Percentiles rank a stretch among this genome's conserved stretches.
Conservation (phyloP, 371 early-diverging fungal genomes). For the Funneliformis caledonium region DNA sequence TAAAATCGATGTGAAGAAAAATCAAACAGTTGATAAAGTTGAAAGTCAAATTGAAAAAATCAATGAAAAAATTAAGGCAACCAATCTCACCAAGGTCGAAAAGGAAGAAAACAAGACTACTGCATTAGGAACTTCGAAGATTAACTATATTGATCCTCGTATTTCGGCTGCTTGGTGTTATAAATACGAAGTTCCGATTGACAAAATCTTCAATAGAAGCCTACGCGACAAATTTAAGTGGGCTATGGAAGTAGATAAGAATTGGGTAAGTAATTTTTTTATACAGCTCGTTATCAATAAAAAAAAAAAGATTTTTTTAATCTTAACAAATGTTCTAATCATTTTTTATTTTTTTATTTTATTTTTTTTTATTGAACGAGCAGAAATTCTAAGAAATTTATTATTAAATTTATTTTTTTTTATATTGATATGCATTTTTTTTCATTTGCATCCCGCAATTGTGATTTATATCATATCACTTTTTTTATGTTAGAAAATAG, state of each 20-base stretch:
- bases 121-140: constrained; percentile 96
- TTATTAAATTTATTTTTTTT: not conserved
- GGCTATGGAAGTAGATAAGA: constrained; percentile 75
- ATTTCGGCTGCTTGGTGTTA: constrained; percentile 95
- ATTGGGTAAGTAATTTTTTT: constrained; percentile 56
- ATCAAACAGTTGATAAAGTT: constrained; percentile 63
- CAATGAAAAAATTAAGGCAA: constrained; percentile 68
- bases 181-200: constrained; percentile 84
- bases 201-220: constrained; percentile 91
- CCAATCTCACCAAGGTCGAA: constrained; percentile 72
- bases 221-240: constrained; percentile 95
- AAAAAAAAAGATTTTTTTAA: not conserved
- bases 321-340: not conserved
- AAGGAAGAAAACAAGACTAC: constrained; percentile 97
- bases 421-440: not conserved
- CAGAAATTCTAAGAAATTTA: not conserved
- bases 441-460: not conserved
- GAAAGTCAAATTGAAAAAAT: constrained; percentile 68
- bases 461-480: not conserved
- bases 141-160: constrained; percentile 98
- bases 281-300: not conserved
- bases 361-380: not conserved
- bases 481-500: too few relatives aligned
- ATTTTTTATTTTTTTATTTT: too few relatives aligned
- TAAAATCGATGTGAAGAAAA: constrained; percentile 48